phyloP scores from a whole-genome alignment of 495 filamentous ascomycete genomes.

The Cenococcum geophilum region DNA sequence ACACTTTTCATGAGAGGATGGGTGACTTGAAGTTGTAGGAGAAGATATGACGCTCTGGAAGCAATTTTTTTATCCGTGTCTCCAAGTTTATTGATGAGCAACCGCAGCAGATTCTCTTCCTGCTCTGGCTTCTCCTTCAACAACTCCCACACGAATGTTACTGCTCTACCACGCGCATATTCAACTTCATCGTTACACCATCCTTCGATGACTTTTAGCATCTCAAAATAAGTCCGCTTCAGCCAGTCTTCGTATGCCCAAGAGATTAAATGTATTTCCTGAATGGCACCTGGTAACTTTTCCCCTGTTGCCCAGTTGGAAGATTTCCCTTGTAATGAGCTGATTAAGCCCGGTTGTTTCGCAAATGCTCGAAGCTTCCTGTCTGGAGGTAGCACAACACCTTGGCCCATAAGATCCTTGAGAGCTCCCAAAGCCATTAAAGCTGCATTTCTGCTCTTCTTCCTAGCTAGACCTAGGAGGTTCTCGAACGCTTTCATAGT shows the following conservation, averaged over 20 bases:
- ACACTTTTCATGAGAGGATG: constrained; percentile 91
- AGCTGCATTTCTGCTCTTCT: constrained; percentile 87
- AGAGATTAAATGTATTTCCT: constrained; percentile 67
- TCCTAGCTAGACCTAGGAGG: constrained; percentile 70
- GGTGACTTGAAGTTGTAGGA: constrained; percentile 78
- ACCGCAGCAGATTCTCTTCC: constrained; percentile 83
- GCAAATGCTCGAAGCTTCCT: constrained; percentile 73
- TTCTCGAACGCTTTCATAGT: constrained; percentile 82
- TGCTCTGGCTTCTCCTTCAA: constrained; percentile 95
- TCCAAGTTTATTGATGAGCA: constrained; percentile 93
- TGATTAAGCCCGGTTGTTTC: constrained; percentile 70
- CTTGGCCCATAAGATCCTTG: constrained; percentile 88
- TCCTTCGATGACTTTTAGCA: constrained; percentile 78
- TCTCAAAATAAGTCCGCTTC: constrained; percentile 83
- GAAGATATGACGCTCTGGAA: constrained; percentile 81
- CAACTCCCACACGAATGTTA: constrained; percentile 83
- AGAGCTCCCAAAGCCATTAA: constrained; percentile 85
- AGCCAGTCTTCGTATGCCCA: constrained; percentile 96
- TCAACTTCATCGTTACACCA: constrained; percentile 94
- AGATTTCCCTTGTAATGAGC: constrained; percentile 53
- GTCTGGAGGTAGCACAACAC: constrained; percentile 73
- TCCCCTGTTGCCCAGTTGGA: constrained; percentile 60
- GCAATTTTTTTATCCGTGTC: constrained; percentile 91
- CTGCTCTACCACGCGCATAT: constrained; percentile 74
- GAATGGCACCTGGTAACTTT: constrained; percentile 60